Evolutionary conservation across 2,329 filamentous ascomycete species (phyloP).

Genomic region (Sarocladium oryzae): DNA sequence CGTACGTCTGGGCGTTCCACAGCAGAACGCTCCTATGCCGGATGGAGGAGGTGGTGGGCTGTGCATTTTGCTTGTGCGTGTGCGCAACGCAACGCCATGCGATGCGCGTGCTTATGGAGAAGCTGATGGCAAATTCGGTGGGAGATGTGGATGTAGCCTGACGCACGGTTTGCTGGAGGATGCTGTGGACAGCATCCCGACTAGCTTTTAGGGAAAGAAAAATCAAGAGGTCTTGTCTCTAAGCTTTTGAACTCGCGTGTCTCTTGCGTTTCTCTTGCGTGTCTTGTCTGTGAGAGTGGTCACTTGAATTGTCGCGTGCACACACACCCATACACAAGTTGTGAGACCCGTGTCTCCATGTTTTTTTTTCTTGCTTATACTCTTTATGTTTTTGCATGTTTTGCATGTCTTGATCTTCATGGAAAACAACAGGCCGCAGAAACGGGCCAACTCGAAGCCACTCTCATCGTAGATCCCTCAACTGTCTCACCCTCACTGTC

Average conservation of each 20-base stretch:
- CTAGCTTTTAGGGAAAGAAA: not conserved
- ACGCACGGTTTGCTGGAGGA: not conserved
- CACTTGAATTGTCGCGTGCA: not conserved
- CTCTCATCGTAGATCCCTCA: not conserved
- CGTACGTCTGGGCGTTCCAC: not conserved
- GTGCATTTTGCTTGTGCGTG: not conserved
- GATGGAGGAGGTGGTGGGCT: not conserved
- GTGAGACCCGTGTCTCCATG: too few species aligned
- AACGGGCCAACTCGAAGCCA: not conserved
- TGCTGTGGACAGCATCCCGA: conserved; percentile 8
- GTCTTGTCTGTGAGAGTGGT: too few species aligned
- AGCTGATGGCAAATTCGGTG: not conserved
- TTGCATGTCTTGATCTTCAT: not conserved
- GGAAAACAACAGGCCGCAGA: not conserved
- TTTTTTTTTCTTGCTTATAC: too few species aligned
- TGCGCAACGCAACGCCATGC: not conserved
- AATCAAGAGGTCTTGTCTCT: not conserved
- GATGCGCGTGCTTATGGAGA: not conserved
- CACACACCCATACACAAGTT: too few species aligned
- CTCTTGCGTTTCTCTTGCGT: too few species aligned
- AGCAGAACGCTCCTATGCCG: not conserved
- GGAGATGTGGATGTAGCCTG: not conserved
- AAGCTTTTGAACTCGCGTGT: not conserved
- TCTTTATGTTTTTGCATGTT: too few species aligned
- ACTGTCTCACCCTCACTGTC: too few species aligned